Conservation (phyloP, 495 filamentous ascomycete genomes). For the Emericellopsis terricola region DNA sequence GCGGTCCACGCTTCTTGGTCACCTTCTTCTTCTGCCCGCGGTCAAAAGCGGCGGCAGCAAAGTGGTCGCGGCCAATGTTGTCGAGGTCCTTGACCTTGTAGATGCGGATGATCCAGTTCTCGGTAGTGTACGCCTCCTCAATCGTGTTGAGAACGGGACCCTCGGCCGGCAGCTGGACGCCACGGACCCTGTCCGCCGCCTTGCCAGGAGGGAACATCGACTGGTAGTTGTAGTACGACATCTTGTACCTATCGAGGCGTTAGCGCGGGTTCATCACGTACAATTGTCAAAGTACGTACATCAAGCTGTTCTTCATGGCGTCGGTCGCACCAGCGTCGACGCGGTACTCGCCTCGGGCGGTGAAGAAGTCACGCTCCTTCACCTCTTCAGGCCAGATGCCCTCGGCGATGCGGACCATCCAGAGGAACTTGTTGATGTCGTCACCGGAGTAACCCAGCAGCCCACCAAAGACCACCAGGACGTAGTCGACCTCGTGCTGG, state of each 20-base stretch:
- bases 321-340: constrained; percentile 91
- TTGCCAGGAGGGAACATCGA: constrained; percentile 82
- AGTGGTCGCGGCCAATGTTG: constrained; percentile 84
- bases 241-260: constrained; percentile 73
- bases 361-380: constrained; percentile 95
- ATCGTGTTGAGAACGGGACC: constrained; percentile 75
- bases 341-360: constrained; percentile 82
- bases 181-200: constrained; percentile 80
- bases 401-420: constrained; percentile 99
- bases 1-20: constrained; percentile 58
- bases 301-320: constrained; percentile 96
- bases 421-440: constrained; percentile 99
- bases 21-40: constrained; percentile 83
- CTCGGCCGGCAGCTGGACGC: constrained; percentile 59
- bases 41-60: constrained; percentile 70
- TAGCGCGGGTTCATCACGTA: constrained; percentile 8
- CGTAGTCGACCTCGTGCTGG: constrained; percentile 97
- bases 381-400: constrained; percentile 99
- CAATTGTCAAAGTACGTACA: constrained; percentile 41
- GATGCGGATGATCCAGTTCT: constrained; percentile 99
- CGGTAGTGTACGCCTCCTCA: constrained; percentile 95
- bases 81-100: constrained; percentile 99
- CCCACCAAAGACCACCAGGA: constrained; percentile 92
- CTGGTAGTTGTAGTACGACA: constrained; percentile 98
- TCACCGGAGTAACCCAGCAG: constrained; percentile 97